Percentiles rank a stretch among this genome's conserved stretches.
Conservation (phyloP, 2,329 filamentous ascomycete species). For the Neurospora sp. region DNA sequence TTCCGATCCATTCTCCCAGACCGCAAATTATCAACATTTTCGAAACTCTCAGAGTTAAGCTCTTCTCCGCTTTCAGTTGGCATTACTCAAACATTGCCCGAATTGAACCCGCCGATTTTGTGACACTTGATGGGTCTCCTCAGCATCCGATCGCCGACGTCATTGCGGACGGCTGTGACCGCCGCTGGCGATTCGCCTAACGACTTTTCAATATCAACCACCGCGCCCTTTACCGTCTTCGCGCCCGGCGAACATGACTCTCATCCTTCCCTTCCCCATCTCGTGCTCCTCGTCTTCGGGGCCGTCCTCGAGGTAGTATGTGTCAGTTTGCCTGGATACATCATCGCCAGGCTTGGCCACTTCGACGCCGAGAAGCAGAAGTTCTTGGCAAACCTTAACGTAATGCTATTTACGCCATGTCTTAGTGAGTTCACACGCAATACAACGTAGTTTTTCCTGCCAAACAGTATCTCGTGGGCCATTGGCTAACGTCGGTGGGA, state of each 20-base stretch:
- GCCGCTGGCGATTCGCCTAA: slow-evolving; percentile 14
- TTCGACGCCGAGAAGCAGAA: slow-evolving; percentile 96
- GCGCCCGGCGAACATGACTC: slow-evolving; percentile 31
- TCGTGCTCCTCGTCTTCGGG: slow-evolving; percentile 81
- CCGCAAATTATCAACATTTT: neutral
- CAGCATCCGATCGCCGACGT: slow-evolving; percentile 29
- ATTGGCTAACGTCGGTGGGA: slow-evolving; percentile 1
- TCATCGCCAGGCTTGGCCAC: slow-evolving; percentile 80
- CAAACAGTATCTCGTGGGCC: neutral
- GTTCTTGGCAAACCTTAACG: slow-evolving; percentile 92
- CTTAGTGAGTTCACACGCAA: slow-evolving; percentile 54
- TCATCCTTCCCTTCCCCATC: slow-evolving; percentile 57
- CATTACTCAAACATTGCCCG: neutral
- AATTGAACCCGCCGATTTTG: neutral
- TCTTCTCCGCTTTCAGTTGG: neutral
- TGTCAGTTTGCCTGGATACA: slow-evolving; percentile 87
- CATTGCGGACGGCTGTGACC: slow-evolving; percentile 30
- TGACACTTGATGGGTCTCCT: slow-evolving; percentile 25
- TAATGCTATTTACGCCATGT: slow-evolving; percentile 92
- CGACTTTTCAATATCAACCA: slow-evolving; percentile 17
- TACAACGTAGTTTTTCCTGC: neutral
- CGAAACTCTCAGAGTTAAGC: neutral
- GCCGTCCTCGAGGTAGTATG: slow-evolving; percentile 93
- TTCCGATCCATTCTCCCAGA: neutral
- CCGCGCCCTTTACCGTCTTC: slow-evolving; percentile 32